phyloP scores from a whole-genome alignment of 108 stramenopile genomes.

The Cyclotella baltica region DNA sequence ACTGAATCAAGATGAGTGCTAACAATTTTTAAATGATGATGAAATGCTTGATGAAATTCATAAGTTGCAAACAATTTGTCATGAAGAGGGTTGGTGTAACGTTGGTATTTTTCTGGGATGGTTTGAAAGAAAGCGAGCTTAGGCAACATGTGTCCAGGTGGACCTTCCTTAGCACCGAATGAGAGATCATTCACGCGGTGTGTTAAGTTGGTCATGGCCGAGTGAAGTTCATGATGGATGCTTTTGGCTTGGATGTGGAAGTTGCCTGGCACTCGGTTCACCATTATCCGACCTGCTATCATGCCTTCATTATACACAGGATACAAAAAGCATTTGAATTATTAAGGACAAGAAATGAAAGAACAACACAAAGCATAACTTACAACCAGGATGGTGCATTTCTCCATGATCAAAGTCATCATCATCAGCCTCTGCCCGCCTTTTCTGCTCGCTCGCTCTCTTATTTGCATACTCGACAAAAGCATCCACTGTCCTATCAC shows the following conservation, averaged over 20 bases:
- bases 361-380: neutral
- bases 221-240: constrained; percentile 91
- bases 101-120: constrained; percentile 77
- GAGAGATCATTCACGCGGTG: constrained; percentile 92
- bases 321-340: neutral
- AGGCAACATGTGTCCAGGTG: constrained; percentile 27
- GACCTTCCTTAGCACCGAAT: constrained; percentile 66
- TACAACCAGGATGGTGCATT: constrained; percentile 85
- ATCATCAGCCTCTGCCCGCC: constrained; percentile 21
- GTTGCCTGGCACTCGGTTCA: constrained; percentile 98
- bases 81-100: constrained; percentile 80
- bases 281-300: constrained; percentile 83
- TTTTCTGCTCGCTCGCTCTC: constrained; percentile 55
- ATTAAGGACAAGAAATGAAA: neutral
- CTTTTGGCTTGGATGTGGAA: constrained; percentile 96
- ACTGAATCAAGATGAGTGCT: constrained; percentile 77
- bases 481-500: constrained; percentile 90
- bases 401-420: constrained; percentile 67
- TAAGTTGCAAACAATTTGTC: constrained; percentile 66
- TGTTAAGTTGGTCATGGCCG: constrained; percentile 93
- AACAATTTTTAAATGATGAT: constrained; percentile 98
- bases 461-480: constrained; percentile 73
- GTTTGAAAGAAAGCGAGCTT: constrained; percentile 38
- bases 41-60: constrained; percentile 89
- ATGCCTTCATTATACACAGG: constrained; percentile 28